Evolutionary conservation across 306 rosid genomes (phyloP).

Genomic region (Herpetospermum pedunculosum): DNA sequence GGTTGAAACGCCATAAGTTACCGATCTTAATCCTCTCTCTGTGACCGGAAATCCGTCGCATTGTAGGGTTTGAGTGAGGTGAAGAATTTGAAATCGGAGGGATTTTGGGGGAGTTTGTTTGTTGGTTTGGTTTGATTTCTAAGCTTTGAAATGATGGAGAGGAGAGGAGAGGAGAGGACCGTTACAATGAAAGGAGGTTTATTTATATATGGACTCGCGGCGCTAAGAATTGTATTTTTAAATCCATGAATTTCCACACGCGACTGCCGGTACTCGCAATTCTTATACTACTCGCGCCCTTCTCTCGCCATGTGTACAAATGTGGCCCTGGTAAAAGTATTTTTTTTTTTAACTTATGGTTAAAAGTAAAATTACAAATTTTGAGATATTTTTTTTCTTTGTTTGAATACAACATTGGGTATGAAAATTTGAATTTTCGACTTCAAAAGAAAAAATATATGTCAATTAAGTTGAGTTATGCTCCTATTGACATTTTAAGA

Average conservation of each 20-base stretch:
- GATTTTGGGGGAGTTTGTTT: neutral
- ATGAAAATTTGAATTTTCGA: no score
- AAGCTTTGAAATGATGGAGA: neutral
- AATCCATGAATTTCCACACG: neutral
- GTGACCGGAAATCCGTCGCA: neutral
- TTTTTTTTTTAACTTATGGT: no score
- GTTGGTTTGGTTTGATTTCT: neutral
- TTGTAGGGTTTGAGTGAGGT: neutral
- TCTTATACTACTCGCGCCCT: neutral
- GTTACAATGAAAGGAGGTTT: neutral
- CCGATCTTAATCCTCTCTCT: neutral
- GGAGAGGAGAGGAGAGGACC: neutral
- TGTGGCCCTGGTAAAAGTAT: neutral
- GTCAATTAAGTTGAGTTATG: no score
- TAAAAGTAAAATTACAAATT: no score
- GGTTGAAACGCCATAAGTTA: conserved; percentile 11
- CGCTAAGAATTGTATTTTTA: neutral
- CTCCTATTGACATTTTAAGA: no score
- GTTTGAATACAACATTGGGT: no score
- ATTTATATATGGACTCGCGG: neutral
- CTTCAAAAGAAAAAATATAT: no score
- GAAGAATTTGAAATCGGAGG: neutral
- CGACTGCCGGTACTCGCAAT: no score
- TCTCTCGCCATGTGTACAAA: neutral
- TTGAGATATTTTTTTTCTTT: no score